These are phyloP conservation scores for Conticribra weissflogii DNA, from an alignment of 108 stramenopile genomes.

Conservation along the genomic window DNA sequence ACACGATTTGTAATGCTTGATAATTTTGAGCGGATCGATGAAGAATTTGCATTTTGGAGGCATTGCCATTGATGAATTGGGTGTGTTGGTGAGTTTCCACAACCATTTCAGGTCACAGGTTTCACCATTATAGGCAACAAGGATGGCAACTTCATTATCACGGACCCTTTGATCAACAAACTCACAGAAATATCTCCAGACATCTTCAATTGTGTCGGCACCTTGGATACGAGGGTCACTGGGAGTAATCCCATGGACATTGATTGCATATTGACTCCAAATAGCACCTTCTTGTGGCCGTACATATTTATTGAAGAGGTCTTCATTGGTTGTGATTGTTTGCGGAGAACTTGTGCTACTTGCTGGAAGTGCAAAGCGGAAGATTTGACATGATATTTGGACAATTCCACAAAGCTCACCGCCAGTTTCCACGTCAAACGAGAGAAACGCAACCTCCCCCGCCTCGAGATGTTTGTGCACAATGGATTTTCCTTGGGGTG, in stretches of 20 bases:
- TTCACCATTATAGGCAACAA: not conserved
- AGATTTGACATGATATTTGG: not conserved
- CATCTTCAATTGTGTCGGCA: not conserved
- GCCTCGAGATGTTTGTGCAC: not conserved
- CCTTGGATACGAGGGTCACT: not conserved
- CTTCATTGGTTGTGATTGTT: not conserved
- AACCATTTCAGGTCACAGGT: not conserved
- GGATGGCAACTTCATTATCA: not conserved
- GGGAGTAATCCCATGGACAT: not conserved
- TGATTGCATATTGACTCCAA: not conserved
- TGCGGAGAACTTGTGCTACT: no score
- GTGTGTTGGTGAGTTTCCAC: not conserved
- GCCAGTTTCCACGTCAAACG: not conserved
- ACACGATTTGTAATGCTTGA: not conserved
- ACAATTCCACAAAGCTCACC: not conserved
- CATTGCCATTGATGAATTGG: not conserved
- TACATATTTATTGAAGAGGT: not conserved
- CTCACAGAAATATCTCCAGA: not conserved
- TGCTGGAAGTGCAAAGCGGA: not conserved
- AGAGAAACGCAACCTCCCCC: not conserved
- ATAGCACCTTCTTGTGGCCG: not conserved
- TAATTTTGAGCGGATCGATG: not conserved
- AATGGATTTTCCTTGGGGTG: not conserved
- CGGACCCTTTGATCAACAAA: not conserved
- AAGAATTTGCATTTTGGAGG: not conserved